Conservation (phyloP, 345 rosid genomes). For the Pistacia vera region DNA sequence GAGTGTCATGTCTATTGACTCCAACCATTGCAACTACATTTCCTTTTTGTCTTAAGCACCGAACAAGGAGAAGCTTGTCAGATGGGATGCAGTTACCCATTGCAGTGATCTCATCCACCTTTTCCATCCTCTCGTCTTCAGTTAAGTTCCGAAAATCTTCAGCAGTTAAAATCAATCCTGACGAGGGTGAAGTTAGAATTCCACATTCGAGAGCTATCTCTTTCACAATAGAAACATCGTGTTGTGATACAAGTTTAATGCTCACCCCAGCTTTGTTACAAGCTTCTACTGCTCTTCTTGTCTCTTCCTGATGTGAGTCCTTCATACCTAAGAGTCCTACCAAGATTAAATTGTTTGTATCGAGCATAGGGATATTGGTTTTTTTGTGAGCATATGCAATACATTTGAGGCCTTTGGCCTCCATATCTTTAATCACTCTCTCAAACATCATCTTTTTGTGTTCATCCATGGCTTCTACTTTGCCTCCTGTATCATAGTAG, state of each 20-base stretch:
- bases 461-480: neutral
- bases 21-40: slow-evolving; percentile 13
- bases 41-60: slow-evolving; percentile 10
- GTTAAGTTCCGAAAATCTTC: neutral
- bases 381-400: slow-evolving; percentile 17
- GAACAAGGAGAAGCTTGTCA: slow-evolving; percentile 7
- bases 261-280: slow-evolving; percentile 8
- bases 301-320: neutral
- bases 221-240: slow-evolving; percentile 1
- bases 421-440: slow-evolving; percentile 5
- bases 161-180: neutral
- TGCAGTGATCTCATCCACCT: neutral
- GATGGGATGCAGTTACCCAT: neutral
- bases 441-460: neutral
- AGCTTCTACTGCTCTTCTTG: neutral
- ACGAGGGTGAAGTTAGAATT: neutral
- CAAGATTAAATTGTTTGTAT: neutral
- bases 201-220: slow-evolving; percentile 1
- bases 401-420: neutral
- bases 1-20: neutral
- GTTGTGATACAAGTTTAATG: slow-evolving; percentile 10
- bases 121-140: neutral
- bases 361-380: neutral
- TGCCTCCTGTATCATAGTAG: slow-evolving; percentile 9
- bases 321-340: slow-evolving; percentile 13